Evolutionary conservation across 1,284 basidiomycete genomes (phyloP), one percentile per base, ranked within the genome.

Genomic region (Leccinum pachyderme): DNA sequence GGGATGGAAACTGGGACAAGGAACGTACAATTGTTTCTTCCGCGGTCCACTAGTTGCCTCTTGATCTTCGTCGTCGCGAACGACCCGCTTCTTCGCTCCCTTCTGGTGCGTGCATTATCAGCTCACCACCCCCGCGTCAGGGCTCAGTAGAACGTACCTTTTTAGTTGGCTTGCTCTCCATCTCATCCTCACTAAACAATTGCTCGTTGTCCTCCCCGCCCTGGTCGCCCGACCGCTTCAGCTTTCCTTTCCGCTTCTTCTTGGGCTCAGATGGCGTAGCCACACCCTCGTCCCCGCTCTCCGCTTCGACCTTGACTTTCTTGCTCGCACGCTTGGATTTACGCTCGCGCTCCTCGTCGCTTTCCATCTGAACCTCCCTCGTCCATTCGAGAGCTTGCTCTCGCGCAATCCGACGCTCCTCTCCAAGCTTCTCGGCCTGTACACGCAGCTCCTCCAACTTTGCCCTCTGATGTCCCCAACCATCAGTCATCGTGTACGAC

Each of bases 341-440:
- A 7, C 76, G 67, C 48, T 76, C 82, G 52, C 80, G 70, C 60
- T 83, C 83, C 2, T 79, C 77, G 13, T 78, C 74, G 46, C 80
- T 58, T 18, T 54, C 57, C 49, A 68, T 76, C 72, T 81, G 84
- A 13, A 83, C 78, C 58, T 86, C 84, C 46, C 79, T 72, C 33
- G 84, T 85, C 89, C 88, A 91, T 68, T 85, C 81, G 64, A 83
- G 77, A 1, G 87, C 90, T 68, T 93, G 84, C 67, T 91, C 91
- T n/a, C 88, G 77, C 27, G 89, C 89, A 51, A 80, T 68, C 39
- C 84, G 80, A 9, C 93, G 83, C 62, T 88, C 81, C 65, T 90
- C 88, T 0, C 87, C 87, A 12, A 93, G 73, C 64, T 83, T 83
- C 63, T 87, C 86, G 0, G 84, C 85, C 63, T 86, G 80, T 55